Conservation (phyloP, 768 basidiomycete genomes). For the Crepidotus variabilis region DNA sequence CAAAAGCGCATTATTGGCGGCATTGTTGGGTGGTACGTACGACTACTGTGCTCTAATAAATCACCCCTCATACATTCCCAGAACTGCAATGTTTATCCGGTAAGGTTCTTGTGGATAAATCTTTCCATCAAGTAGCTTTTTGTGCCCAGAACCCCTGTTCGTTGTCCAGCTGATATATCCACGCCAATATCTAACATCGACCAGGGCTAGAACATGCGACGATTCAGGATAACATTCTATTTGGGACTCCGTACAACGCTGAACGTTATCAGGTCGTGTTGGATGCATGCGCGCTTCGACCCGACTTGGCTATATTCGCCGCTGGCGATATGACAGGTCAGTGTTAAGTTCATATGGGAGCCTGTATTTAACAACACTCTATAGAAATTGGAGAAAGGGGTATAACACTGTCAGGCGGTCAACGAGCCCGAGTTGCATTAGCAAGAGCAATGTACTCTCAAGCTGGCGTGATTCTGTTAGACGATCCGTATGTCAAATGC, state of each 20-base stretch:
- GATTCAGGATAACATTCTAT: constrained; percentile 79
- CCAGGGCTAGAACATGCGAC: constrained; percentile 78
- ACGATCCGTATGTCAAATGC: constrained; percentile 56
- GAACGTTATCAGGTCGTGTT: constrained; percentile 64
- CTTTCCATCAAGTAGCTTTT: constrained; percentile 59
- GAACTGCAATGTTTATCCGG: constrained; percentile 61
- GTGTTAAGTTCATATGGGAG: not conserved
- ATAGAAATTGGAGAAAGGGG: constrained; percentile 81
- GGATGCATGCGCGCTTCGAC: constrained; percentile 70
- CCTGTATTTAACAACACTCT: not conserved
- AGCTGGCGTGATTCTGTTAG: constrained; percentile 62
- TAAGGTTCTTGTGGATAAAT: constrained; percentile 50
- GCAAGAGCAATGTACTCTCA: constrained; percentile 79
- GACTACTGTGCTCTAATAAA: not conserved
- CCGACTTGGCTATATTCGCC: constrained; percentile 68
- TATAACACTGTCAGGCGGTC: constrained; percentile 70
- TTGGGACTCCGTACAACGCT: constrained; percentile 58
- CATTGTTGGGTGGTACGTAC: constrained; percentile 60
- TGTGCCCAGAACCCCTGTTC: constrained; percentile 64
- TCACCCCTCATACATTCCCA: constrained; percentile 18
- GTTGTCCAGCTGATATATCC: constrained; percentile 10
- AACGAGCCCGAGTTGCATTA: constrained; percentile 69
- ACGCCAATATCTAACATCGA: not conserved
- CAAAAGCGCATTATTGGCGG: constrained; percentile 60
- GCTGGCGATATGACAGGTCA: constrained; percentile 76